Evolutionary conservation across 495 filamentous ascomycete genomes (phyloP), one percentile per base, ranked within the genome.

Genomic region (Stereocaulon alpinum): DNA sequence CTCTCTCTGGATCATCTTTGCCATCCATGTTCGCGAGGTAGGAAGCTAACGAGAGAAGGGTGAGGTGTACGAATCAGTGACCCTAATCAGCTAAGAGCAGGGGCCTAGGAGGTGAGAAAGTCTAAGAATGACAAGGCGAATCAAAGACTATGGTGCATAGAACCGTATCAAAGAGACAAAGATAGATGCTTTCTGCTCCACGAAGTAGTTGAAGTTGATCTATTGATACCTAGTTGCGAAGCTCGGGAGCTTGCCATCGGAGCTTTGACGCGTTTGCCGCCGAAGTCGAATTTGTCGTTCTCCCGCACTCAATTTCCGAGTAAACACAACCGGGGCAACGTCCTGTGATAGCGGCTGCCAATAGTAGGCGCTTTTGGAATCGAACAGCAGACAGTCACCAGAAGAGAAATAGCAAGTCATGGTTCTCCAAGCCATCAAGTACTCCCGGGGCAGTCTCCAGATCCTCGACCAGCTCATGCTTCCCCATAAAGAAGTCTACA

Each of bases 401-500:
- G 40, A 0, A 6, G 5, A 12, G n/a, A 30, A n/a, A 11, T 24
- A 14, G 37, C 7, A 29, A 30, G 62, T 12, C 37, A 85, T 81
- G 79, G 78, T 79, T 30, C 80, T 98, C 49, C 81, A 95, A 74
- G 91, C 93, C 17, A 96, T 98, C 73, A 86, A 82, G 69, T 98
- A 96, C 67, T 71, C 73, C 49, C 77, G 84, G 59, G 89, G 89
- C 62, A 80, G 83, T 60, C 78, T 98, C 52, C 73, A 86, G 64
- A 91, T 98, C 45, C 79, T 98, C 53, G 90, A 98, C 69, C 93
- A 98, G 67, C 79, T 97, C 42, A 80, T 81, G 67, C 79, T 98
- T 15, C 93, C 93, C n/a, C 90, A 95, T 64, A 79, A 87, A 62
- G 83, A 87, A 67, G 77, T 84, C 64, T 97, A 89, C 66, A 84